Evolutionary conservation across 495 filamentous ascomycete genomes (phyloP).

Genomic region (Xylaria longipes): DNA sequence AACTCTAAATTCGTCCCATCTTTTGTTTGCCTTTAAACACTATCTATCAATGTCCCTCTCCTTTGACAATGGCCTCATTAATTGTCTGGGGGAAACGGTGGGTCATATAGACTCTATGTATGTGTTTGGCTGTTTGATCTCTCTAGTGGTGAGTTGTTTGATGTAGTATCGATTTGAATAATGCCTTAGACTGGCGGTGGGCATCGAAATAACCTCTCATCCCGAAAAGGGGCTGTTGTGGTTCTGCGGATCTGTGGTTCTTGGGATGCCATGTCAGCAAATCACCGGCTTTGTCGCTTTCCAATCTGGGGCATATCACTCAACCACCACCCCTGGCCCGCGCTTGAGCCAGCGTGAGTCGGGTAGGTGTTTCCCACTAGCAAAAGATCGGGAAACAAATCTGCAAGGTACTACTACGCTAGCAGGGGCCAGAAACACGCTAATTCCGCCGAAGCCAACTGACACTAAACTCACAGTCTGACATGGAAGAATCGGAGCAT

Average conservation of each 20-base stretch:
- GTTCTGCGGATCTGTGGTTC: slow-evolving; percentile 11
- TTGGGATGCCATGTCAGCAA: not conserved
- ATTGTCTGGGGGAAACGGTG: not conserved
- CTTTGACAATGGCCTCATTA: not conserved
- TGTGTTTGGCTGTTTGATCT: not conserved
- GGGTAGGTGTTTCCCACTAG: slow-evolving; percentile 1
- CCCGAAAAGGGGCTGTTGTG: slow-evolving; percentile 17
- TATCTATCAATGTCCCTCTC: not conserved
- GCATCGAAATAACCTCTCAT: slow-evolving; percentile 13
- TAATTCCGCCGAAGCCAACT: slow-evolving; percentile 28
- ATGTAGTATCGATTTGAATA: not conserved
- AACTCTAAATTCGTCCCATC: slow-evolving; percentile 7
- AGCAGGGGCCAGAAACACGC: slow-evolving; percentile 42
- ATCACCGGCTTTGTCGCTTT: slow-evolving; percentile 12
- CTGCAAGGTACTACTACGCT: slow-evolving; percentile 49
- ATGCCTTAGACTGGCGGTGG: not conserved
- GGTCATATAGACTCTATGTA: not conserved
- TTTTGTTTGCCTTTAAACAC: not conserved
- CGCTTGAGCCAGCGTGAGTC: slow-evolving; percentile 26
- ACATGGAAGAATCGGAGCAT: not conserved
- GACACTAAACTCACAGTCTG: slow-evolving; percentile 18
- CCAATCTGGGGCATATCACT: slow-evolving; percentile 21
- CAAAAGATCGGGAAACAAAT: slow-evolving; percentile 31
- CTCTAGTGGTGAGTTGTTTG: not conserved
- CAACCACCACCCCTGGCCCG: slow-evolving; percentile 28